A percentile compares a stretch with the other conserved stretches of the same genome.
Evolutionary conservation across 148 eudicot genomes (phyloP).

Genomic region (Vaccinium darrowii): DNA sequence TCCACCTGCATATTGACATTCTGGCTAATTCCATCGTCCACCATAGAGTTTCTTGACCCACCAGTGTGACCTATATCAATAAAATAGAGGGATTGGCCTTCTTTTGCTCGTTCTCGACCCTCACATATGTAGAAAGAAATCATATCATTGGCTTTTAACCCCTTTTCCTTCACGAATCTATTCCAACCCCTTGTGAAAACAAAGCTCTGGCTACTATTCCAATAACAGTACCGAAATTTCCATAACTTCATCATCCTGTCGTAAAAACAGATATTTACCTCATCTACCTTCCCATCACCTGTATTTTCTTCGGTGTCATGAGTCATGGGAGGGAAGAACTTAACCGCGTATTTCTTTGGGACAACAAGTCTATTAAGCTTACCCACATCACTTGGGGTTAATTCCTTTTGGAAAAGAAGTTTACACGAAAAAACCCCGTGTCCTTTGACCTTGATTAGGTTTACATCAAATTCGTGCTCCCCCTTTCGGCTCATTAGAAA

Average conservation of each 20-base stretch:
- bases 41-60: background rate
- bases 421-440: background rate
- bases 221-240: constrained; percentile 49
- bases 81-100: constrained; percentile 10
- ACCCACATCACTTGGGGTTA: constrained; percentile 38
- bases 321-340: constrained; percentile 11
- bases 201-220: constrained; percentile 56
- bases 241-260: constrained; percentile 16
- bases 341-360: constrained; percentile 22
- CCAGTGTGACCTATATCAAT: constrained; percentile 21
- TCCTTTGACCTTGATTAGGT: background rate
- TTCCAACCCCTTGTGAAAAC: constrained; percentile 22
- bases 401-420: constrained; percentile 28
- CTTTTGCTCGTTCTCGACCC: constrained; percentile 11
- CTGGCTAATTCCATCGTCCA: background rate
- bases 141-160: constrained; percentile 32
- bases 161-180: constrained; percentile 43
- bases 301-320: background rate
- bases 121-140: constrained; percentile 30
- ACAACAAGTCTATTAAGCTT: constrained; percentile 29
- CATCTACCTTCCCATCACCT: constrained; percentile 8
- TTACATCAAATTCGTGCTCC: constrained; percentile 5
- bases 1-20: background rate
- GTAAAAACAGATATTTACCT: constrained; percentile 21
- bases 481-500: constrained; percentile 25